These are phyloP conservation scores for Evernia prunastri DNA, from an alignment of 495 filamentous ascomycete genomes.

Conservation along the genomic window DNA sequence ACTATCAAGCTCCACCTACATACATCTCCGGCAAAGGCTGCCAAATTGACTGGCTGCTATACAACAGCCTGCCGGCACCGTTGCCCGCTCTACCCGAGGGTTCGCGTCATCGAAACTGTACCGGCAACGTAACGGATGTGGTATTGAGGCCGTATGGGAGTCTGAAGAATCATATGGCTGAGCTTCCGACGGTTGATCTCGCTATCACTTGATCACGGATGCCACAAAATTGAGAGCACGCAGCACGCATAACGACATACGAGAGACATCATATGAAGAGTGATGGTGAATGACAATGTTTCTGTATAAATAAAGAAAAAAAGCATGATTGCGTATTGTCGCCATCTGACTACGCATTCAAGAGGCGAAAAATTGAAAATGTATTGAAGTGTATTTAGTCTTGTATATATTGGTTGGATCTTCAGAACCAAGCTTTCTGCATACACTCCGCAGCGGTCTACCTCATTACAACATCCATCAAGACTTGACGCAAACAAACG, in stretches of 20 bases:
- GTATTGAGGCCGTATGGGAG: slow-evolving; percentile 50
- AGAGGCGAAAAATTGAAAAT: no score
- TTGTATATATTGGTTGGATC: neutral
- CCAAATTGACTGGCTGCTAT: slow-evolving; percentile 48
- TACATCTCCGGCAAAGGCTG: slow-evolving; percentile 47
- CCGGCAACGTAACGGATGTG: slow-evolving; percentile 37
- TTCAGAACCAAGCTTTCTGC: neutral
- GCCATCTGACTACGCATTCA: neutral
- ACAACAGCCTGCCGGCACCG: slow-evolving; percentile 40
- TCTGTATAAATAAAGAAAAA: neutral
- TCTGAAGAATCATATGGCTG: slow-evolving; percentile 54
- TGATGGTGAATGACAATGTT: neutral
- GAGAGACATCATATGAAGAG: neutral
- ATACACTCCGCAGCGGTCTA: no score
- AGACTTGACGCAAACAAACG: no score
- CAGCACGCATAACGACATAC: neutral
- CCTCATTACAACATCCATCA: no score
- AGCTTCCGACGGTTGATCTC: slow-evolving; percentile 40
- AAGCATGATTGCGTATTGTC: neutral
- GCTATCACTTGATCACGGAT: neutral
- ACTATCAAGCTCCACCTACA: slow-evolving; percentile 41
- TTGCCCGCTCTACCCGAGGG: slow-evolving; percentile 35
- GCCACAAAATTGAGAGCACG: neutral
- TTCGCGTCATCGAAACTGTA: slow-evolving; percentile 32
- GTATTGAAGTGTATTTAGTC: no score